Evolutionary conservation across 306 rosid species (phyloP), one percentile per base, ranked within the genome.

Genomic region (Ormosia semicastrata): DNA sequence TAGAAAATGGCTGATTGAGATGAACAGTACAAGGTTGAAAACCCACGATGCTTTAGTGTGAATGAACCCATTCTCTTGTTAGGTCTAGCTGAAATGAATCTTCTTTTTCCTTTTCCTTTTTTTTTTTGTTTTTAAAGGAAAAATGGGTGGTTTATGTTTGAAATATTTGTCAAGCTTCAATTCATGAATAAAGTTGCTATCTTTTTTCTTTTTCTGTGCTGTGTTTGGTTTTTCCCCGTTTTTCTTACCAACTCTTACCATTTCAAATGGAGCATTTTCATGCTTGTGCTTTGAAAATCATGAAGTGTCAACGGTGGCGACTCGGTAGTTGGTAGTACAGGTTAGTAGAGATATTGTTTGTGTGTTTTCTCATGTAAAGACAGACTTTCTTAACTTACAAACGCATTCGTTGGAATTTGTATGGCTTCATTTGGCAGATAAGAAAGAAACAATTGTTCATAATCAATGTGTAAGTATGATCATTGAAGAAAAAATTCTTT

Each of bases 31-130:
- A 37, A 53, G 17, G 10, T n/a, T 78, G 59, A 18, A 78, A 58
- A 57, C 77, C 12, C 4, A 7, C 62, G 71, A 57, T 71, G 46
- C 54, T 83, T 73, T 47, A 60, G 41, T 56, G 3, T 56, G 34
- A 73, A 37, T 73, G 84, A 79, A 84, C 78, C 81, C 79, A 50
- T 86, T 73, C 13, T 73, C 8, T 63, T 73, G 84, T 74, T 86
- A 73, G 89, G 75, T 85, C 49, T 85, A 30, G 58, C 63, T 77
- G 80, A 39, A 65, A 85, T 69, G 80, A 76, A 58, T 65, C 54
- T 57, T 18, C 10, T 73, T 14, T 63, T 15, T 1, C 18, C 52
- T 4, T 30, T 7, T 29, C 32, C 0, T n/a, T n/a, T n/a, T n/a
- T n/a, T n/a, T 37, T 32, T 29, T 60, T 75, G 14, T 34, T 66